Percentiles rank a stretch among this genome's conserved stretches.
phyloP scores from a whole-genome alignment of 2,329 filamentous ascomycete genomes.

The Sporothrix mexicana region DNA sequence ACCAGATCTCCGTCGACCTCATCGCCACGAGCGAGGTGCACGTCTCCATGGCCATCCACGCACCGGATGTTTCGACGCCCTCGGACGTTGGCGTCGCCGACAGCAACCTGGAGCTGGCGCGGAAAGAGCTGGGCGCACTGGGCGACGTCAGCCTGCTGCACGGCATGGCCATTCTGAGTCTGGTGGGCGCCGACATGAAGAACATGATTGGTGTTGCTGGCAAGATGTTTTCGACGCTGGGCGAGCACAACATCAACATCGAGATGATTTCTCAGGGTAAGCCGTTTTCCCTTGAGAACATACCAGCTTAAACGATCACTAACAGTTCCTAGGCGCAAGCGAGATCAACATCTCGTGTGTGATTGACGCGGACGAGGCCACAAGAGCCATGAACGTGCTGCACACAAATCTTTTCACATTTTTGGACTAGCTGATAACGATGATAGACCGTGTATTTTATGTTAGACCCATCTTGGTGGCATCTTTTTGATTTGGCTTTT shows the following conservation, averaged over 20 bases:
- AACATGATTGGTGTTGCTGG: conserved; percentile 95
- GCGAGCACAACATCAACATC: conserved; percentile 93
- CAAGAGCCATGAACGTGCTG: conserved; percentile 91
- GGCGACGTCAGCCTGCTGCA: conserved; percentile 89
- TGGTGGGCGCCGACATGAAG: conserved; percentile 96
- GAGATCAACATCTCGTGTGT: conserved; percentile 99
- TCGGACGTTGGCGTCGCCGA: conserved; percentile 39
- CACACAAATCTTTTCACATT: conserved; percentile 98
- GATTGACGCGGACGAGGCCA: conserved; percentile 88
- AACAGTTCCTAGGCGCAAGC: conserved; percentile 71
- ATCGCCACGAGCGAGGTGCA: conserved; percentile 97
- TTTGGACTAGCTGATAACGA: conserved; percentile 64
- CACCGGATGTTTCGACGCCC: conserved; percentile 64
- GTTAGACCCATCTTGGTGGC: background rate
- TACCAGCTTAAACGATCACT: conserved; percentile 27
- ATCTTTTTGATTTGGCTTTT: background rate
- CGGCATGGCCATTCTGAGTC: conserved; percentile 92
- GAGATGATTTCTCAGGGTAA: conserved; percentile 99
- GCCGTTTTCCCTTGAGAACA: conserved; percentile 40
- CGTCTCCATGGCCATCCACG: conserved; percentile 95
- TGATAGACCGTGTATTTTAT: conserved; percentile 10
- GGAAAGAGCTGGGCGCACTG: conserved; percentile 71
- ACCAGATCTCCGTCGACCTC: conserved; percentile 89
- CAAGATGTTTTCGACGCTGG: conserved; percentile 91
- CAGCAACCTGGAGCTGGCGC: conserved; percentile 61